These are phyloP conservation scores for Ulota crispa DNA, from an alignment of 225 moss, liverwort and hornwort genomes.

Conservation along the genomic window DNA sequence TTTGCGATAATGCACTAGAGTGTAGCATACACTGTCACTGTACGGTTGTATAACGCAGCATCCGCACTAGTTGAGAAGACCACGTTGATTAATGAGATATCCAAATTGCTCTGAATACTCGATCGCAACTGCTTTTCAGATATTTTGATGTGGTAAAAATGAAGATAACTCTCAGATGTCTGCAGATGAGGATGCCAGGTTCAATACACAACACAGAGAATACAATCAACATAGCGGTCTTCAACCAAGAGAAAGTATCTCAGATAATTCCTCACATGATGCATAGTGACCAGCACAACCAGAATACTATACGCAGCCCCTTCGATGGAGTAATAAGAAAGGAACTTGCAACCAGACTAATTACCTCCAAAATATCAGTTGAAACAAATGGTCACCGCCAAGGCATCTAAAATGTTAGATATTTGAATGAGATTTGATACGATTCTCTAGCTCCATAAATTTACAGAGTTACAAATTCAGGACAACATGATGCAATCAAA, in stretches of 20 bases:
- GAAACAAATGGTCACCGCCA: not conserved
- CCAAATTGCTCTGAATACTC: conserved; percentile 67
- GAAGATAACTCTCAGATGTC: conserved; percentile 89
- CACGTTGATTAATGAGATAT: conserved; percentile 68
- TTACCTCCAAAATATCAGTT: not conserved
- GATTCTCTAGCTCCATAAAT: not conserved
- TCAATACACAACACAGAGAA: conserved; percentile 4
- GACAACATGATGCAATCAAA: not conserved
- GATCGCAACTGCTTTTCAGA: conserved; percentile 84
- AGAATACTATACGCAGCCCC: not conserved
- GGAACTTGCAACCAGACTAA: conserved; percentile 1
- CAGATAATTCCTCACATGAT: not conserved
- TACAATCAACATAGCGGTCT: not conserved
- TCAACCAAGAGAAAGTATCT: conserved; percentile 3
- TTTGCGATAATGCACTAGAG: not conserved
- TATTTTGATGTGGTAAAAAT: conserved; percentile 71
- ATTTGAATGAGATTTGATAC: not conserved
- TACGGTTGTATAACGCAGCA: conserved; percentile 73
- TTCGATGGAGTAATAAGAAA: not conserved
- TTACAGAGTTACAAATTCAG: not conserved
- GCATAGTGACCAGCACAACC: not conserved
- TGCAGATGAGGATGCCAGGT: conserved; percentile 40
- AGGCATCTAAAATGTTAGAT: not conserved
- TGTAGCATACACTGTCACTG: conserved; percentile 74
- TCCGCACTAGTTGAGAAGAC: conserved; percentile 64